Evolutionary conservation across 768 basidiomycete genomes (phyloP).

Genomic region (Xanthoconium purpureum): DNA sequence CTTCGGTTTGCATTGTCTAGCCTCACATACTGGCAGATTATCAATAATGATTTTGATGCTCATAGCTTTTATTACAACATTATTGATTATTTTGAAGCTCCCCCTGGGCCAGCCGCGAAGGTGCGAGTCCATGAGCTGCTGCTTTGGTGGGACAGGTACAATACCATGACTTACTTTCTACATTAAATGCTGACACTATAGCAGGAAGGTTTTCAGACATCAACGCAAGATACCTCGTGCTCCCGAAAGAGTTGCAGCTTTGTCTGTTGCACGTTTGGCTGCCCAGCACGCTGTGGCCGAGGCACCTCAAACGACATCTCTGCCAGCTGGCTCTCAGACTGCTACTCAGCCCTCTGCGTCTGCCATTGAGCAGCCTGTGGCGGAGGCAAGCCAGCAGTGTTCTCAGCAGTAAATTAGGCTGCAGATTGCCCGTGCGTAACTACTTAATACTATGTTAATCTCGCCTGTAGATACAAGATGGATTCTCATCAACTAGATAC

Average conservation of each 20-base stretch:
- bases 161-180: not conserved
- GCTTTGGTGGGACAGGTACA: not conserved
- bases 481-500: too few species aligned
- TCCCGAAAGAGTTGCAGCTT: not conserved
- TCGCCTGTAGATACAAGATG: too few species aligned
- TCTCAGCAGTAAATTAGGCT: too few species aligned
- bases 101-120: not conserved
- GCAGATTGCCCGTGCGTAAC: too few species aligned
- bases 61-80: not conserved
- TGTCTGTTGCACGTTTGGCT: not conserved
- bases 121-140: not conserved
- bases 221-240: not conserved
- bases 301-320: not conserved
- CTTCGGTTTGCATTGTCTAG: not conserved
- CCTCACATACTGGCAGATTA: not conserved
- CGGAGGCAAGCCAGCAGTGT: too few species aligned
- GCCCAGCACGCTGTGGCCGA: not conserved
- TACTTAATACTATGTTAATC: too few species aligned
- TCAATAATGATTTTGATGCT: not conserved
- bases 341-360: too few species aligned
- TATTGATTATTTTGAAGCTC: not conserved
- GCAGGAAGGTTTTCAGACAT: not conserved
- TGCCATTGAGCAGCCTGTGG: too few species aligned
- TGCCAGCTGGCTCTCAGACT: too few species aligned
- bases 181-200: not conserved